Percentiles rank a stretch among this genome's conserved stretches.
Conservation (phyloP, 805 yeast species). For the Ogataea zsoltii region DNA sequence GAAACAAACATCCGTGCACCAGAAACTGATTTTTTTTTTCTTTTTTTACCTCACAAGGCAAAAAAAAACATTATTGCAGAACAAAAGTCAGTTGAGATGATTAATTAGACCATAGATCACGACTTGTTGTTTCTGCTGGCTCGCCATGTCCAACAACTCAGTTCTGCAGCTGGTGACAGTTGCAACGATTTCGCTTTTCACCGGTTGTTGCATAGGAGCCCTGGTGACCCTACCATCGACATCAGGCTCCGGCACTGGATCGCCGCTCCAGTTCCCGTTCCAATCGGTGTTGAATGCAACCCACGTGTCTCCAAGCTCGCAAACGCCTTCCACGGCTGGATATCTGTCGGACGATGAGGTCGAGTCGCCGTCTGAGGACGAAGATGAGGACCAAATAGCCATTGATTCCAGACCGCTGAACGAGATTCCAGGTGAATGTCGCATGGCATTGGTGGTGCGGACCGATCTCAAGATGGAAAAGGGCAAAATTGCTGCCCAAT, state of each 20-base stretch:
- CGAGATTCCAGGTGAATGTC: slow-evolving; percentile 72
- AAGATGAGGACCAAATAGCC: slow-evolving; percentile 45
- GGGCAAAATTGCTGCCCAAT: slow-evolving; percentile 97
- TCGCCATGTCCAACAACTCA: slow-evolving; percentile 11
- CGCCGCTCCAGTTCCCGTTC: slow-evolving; percentile 16
- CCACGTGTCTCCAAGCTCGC: slow-evolving; percentile 9
- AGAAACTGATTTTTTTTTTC: no score
- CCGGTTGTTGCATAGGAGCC: slow-evolving; percentile 34
- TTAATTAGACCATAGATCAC: neutral
- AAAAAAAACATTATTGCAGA: no score
- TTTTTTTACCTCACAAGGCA: neutral
- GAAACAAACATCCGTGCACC: slow-evolving; percentile 10
- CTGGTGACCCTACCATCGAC: slow-evolving; percentile 20
- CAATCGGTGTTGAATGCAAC: slow-evolving; percentile 11
- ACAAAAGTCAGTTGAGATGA: neutral
- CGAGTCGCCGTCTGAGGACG: slow-evolving; percentile 6
- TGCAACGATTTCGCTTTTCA: slow-evolving; percentile 28
- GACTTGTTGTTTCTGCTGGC: neutral
- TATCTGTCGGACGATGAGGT: slow-evolving; percentile 25
- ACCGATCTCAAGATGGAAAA: slow-evolving; percentile 89
- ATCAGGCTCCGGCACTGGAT: slow-evolving; percentile 12
- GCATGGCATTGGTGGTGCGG: slow-evolving; percentile 86
- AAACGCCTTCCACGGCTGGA: slow-evolving; percentile 27
- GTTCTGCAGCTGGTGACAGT: slow-evolving; percentile 19
- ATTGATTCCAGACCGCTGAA: slow-evolving; percentile 62